These are phyloP conservation scores for Aegle marmelos DNA, from an alignment of 345 rosid genomes.

Conservation along the genomic window DNA sequence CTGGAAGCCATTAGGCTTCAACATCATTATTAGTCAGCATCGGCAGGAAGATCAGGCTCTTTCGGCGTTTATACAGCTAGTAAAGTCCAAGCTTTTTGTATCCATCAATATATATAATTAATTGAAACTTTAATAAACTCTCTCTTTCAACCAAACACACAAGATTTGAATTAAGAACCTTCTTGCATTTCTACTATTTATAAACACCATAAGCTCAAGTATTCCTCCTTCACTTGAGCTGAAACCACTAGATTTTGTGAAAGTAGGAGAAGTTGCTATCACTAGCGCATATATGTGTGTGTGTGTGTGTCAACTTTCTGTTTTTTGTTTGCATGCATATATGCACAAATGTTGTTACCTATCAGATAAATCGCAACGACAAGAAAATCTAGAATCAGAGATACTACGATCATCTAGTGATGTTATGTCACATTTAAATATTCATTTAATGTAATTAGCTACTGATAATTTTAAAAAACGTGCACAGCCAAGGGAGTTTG, in stretches of 20 bases:
- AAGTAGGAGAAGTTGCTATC: not conserved
- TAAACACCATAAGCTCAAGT: not conserved
- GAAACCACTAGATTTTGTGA: not conserved
- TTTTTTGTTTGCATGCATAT: not conserved
- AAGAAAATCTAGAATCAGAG: too few relatives aligned
- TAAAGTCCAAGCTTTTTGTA: not conserved
- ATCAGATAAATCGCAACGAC: not conserved
- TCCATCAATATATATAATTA: not conserved
- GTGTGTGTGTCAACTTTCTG: too few relatives aligned
- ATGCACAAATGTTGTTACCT: not conserved
- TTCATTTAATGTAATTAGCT: too few relatives aligned
- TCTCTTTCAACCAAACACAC: not conserved
- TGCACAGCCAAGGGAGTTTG: too few relatives aligned
- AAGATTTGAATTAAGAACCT: not conserved
- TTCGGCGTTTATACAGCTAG: conserved; percentile 18
- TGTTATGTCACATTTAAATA: too few relatives aligned
- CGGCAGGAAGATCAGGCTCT: not conserved
- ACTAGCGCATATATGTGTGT: not conserved
- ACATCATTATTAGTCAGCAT: conserved; percentile 20
- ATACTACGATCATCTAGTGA: too few relatives aligned
- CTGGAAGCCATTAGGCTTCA: conserved; percentile 29
- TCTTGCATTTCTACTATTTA: not conserved
- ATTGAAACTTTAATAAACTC: conserved; percentile 12
- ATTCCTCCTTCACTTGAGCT: not conserved
- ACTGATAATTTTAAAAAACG: too few relatives aligned